phyloP scores from a whole-genome alignment of 2,329 filamentous ascomycete species.

The Fusarium sp. region DNA sequence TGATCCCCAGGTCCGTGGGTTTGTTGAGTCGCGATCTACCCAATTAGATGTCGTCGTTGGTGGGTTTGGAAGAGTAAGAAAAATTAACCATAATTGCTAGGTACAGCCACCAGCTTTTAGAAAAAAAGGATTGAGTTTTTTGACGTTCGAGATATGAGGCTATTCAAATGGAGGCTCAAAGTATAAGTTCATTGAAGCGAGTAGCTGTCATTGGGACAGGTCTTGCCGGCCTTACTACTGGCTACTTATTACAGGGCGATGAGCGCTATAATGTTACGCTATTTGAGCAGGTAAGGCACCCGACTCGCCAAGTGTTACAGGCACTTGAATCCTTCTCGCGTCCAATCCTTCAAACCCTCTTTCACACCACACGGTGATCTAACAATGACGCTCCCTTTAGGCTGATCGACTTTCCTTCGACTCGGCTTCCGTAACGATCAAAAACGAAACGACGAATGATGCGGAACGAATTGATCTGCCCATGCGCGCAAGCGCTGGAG shows the following conservation, averaged over 20 bases:
- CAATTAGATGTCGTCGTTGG: not conserved
- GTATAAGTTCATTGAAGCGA: not conserved
- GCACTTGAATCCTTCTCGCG: not conserved
- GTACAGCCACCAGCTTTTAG: not conserved
- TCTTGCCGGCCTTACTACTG: conserved; percentile 52
- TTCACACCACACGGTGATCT: not conserved
- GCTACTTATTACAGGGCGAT: conserved; percentile 51
- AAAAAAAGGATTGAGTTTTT: not conserved
- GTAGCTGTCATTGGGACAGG: conserved; percentile 54
- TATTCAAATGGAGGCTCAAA: not conserved
- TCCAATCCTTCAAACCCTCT: not conserved
- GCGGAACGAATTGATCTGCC: conserved; percentile 54
- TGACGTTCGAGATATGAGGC: not conserved
- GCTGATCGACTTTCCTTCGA: conserved; percentile 52
- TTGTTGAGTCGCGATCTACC: conserved; percentile 1
- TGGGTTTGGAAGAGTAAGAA: not conserved
- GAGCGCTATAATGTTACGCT: conserved; percentile 51
- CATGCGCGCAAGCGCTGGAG: conserved; percentile 52
- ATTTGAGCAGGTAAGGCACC: conserved; percentile 51
- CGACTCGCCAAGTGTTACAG: not conserved
- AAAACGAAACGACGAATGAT: conserved; percentile 45
- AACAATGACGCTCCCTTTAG: conserved; percentile 35
- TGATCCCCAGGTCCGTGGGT: not conserved
- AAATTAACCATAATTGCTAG: not conserved
- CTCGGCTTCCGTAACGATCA: conserved; percentile 53